A percentile compares a stretch with the other conserved stretches of the same genome.
Evolutionary conservation across 345 rosid species (phyloP).

Genomic region (Hevea brasiliensis): DNA sequence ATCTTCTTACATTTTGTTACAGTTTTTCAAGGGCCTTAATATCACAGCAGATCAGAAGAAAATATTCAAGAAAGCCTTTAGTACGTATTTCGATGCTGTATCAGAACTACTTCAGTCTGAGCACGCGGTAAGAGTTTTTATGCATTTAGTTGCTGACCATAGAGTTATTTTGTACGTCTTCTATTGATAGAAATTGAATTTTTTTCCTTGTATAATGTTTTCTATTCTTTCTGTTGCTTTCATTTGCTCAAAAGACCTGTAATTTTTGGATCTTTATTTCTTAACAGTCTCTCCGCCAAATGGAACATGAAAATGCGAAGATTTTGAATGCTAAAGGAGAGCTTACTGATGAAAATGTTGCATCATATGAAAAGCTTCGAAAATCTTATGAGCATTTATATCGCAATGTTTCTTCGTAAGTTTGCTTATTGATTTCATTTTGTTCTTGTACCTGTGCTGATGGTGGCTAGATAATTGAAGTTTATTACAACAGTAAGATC

Average conservation of each 20-base stretch:
- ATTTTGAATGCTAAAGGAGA: slow-evolving; percentile 95
- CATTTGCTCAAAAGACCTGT: neutral
- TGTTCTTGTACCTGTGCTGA: neutral
- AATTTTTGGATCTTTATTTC: slow-evolving; percentile 18
- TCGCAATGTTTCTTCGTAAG: slow-evolving; percentile 93
- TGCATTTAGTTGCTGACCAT: slow-evolving; percentile 7
- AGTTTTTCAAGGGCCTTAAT: slow-evolving; percentile 78
- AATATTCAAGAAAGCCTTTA: slow-evolving; percentile 71
- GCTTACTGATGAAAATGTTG: slow-evolving; percentile 84
- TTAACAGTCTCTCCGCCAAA: slow-evolving; percentile 78
- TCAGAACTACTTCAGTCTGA: slow-evolving; percentile 89
- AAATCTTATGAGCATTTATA: slow-evolving; percentile 92
- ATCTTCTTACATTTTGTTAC: slow-evolving; percentile 39
- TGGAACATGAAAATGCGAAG: slow-evolving; percentile 97
- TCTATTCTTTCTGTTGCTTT: slow-evolving; percentile 4
- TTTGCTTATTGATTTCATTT: slow-evolving; percentile 21
- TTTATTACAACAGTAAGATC: too few relatives aligned
- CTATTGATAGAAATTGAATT: neutral
- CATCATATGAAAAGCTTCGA: slow-evolving; percentile 90
- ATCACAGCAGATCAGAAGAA: slow-evolving; percentile 91
- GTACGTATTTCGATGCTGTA: slow-evolving; percentile 73
- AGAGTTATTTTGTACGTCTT: neutral
- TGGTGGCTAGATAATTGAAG: neutral
- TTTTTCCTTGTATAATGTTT: slow-evolving; percentile 2
- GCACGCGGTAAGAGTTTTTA: slow-evolving; percentile 66